Conservation (phyloP, 2,329 filamentous ascomycete genomes). For the Cryphonectria japonica region DNA sequence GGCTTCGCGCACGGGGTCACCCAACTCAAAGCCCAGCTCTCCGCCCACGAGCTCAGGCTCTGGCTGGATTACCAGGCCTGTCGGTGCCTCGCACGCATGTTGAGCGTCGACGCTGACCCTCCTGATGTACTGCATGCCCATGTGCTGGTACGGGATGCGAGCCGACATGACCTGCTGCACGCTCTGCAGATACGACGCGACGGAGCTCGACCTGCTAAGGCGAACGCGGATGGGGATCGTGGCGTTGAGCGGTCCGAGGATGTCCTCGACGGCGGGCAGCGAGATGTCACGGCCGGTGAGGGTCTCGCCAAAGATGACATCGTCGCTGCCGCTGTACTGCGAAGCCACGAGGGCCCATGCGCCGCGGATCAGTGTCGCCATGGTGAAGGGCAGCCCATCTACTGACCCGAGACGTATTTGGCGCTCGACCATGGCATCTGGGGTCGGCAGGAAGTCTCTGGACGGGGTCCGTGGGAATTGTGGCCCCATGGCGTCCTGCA, state of each 20-base stretch:
- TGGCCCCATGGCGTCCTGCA: constrained; percentile 48
- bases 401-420: constrained; percentile 33
- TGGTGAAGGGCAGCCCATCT: constrained; percentile 26
- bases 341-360: constrained; percentile 62
- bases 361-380: constrained; percentile 41
- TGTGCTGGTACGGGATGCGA: constrained; percentile 51
- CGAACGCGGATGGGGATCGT: constrained; percentile 51
- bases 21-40: constrained; percentile 31
- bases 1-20: constrained; percentile 29
- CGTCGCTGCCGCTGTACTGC: constrained; percentile 54
- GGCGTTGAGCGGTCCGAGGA: constrained; percentile 54
- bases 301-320: constrained; percentile 63
- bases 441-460: constrained; percentile 48
- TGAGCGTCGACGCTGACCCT: constrained; percentile 43
- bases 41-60: constrained; percentile 34
- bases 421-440: constrained; percentile 41
- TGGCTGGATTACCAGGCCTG: constrained; percentile 41
- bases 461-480: constrained; percentile 55
- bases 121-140: constrained; percentile 53
- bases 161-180: constrained; percentile 38
- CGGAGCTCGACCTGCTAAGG: constrained; percentile 37
- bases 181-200: constrained; percentile 15
- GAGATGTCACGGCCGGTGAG: constrained; percentile 59
- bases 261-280: constrained; percentile 53
- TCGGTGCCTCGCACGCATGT: constrained; percentile 36